Evolutionary conservation across 345 rosid genomes (phyloP), one percentile per base, ranked within the genome.

Genomic region (Viola odorata): DNA sequence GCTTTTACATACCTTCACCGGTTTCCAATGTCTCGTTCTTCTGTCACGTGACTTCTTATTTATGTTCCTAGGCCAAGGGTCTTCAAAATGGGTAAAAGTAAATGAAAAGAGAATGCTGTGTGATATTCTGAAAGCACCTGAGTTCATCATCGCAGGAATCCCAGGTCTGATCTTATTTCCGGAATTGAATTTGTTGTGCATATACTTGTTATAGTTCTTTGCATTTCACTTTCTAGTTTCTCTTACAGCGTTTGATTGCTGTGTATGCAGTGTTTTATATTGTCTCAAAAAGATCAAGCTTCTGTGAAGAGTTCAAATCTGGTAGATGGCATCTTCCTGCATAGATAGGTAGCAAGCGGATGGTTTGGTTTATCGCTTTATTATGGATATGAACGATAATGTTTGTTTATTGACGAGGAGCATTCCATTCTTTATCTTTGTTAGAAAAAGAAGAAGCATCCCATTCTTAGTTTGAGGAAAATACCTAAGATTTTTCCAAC

Each of bases 231-330:
- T 17, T 38, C 12, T 68, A 42, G 23, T 45, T 45, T 42, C 45
- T 66, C 8, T 57, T 12, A 11, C 60, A 53, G 51, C 37, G 47
- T 59, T 14, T 64, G 50, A 39, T 15, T 23, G 38, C 12, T 2
- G 1, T 48, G 6, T 12, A 5, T 74, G 78, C 80, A 89, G 96
- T 89, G 45, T 89, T 87, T 60, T 85, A 82, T 53, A 69, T 82
- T 6, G 87, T 89, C 62, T 91, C 96, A 10, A 91, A 69, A 65
- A 74, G 73, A 53, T 84, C 95, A 23, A 73, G 75, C 75, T 84
- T 82, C 72, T 84, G 86, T 53, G 74, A 70, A 53, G 78, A 80
- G 72, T 87, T 91, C 77, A 77, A 41, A 50, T 75, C 85, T 14
- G 95, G 95, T 37, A 85, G 76, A 61, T 88, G 96, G 96, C 62